Percentiles rank a stretch among this genome's conserved stretches.
These are phyloP conservation scores for Harringtonia lauricola DNA, from an alignment of 2,329 filamentous ascomycete genomes.

Conservation along the genomic window DNA sequence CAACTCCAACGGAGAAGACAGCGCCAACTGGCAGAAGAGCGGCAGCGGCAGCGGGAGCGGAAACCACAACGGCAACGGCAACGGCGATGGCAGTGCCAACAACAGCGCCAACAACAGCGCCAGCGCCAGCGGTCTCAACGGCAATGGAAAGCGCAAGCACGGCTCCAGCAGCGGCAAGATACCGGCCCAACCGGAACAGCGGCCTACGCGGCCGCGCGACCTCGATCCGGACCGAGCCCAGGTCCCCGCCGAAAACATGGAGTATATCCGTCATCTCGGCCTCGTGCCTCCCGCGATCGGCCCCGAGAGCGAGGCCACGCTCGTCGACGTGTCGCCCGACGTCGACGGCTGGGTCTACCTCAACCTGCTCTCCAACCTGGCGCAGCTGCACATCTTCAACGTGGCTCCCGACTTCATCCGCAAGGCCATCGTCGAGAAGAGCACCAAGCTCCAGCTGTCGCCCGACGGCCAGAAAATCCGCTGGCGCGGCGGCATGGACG, in stretches of 20 bases:
- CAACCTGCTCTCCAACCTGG: conserved; percentile 70
- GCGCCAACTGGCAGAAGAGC: conserved; percentile 12
- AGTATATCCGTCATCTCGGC: conserved; percentile 67
- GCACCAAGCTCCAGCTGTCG: conserved; percentile 67
- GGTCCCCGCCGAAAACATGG: conserved; percentile 64
- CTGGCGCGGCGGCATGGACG: conserved; percentile 60
- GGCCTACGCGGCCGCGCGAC: conserved; percentile 66
- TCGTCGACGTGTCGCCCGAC: conserved; percentile 43
- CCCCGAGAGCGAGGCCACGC: conserved; percentile 26
- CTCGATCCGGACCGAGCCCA: conserved; percentile 70
- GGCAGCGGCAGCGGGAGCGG: conserved; percentile 17
- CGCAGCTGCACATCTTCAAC: conserved; percentile 75
- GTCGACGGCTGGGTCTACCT: conserved; percentile 72
- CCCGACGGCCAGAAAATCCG: conserved; percentile 67
- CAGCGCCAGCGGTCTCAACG: conserved; percentile 16
- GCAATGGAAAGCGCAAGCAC: conserved; percentile 14
- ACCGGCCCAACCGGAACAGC: conserved; percentile 54
- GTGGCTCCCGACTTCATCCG: conserved; percentile 71
- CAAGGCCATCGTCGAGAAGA: conserved; percentile 57
- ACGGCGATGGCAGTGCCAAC: conserved; percentile 1
- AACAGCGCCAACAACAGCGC: conserved; percentile 11
- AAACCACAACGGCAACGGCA: conserved; percentile 1
- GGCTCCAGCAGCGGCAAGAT: too few species aligned
- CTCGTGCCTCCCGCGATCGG: conserved; percentile 48
- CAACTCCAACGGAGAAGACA: conserved; percentile 34